phyloP scores from a whole-genome alignment of 2,329 filamentous ascomycete species.

The Verruconis gallopava region DNA sequence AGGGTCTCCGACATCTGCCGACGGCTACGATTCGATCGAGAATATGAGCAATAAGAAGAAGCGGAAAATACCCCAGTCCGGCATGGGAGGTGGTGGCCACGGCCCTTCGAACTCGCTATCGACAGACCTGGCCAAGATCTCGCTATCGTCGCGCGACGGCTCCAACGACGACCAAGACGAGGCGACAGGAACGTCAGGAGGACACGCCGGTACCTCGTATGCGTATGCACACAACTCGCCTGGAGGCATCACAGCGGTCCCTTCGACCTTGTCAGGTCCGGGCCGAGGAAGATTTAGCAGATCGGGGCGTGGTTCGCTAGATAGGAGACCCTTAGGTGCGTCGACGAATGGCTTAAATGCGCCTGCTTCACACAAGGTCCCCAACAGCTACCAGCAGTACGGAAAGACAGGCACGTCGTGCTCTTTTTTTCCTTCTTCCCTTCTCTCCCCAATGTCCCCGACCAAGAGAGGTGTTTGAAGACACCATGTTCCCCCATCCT shows the following conservation, averaged over 20 bases:
- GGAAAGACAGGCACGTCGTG: too few relatives aligned
- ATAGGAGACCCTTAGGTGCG: constrained; percentile 30
- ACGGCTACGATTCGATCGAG: constrained; percentile 94
- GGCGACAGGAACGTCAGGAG: neutral
- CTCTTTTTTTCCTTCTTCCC: too few relatives aligned
- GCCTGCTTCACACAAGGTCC: too few relatives aligned
- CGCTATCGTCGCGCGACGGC: constrained; percentile 38
- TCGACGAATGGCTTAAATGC: constrained; percentile 29
- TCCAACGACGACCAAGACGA: constrained; percentile 38
- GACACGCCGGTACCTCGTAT: neutral
- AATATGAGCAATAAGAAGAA: constrained; percentile 99
- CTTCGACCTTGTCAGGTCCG: constrained; percentile 74
- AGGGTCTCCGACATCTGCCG: constrained; percentile 25
- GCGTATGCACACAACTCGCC: neutral
- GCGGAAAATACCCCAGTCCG: constrained; percentile 86
- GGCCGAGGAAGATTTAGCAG: constrained; percentile 77
- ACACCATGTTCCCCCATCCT: too few relatives aligned
- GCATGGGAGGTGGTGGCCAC: constrained; percentile 43
- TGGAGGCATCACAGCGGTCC: constrained; percentile 35
- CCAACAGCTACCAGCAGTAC: too few relatives aligned
- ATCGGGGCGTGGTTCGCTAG: constrained; percentile 26
- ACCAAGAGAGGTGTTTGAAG: too few relatives aligned
- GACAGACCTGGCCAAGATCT: constrained; percentile 44
- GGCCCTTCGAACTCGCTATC: constrained; percentile 45
- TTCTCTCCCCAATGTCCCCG: too few relatives aligned